Base-by-base conservation (phyloP, 192 early-diverging fungal species). In the Backusella tuberculispora region DNA sequence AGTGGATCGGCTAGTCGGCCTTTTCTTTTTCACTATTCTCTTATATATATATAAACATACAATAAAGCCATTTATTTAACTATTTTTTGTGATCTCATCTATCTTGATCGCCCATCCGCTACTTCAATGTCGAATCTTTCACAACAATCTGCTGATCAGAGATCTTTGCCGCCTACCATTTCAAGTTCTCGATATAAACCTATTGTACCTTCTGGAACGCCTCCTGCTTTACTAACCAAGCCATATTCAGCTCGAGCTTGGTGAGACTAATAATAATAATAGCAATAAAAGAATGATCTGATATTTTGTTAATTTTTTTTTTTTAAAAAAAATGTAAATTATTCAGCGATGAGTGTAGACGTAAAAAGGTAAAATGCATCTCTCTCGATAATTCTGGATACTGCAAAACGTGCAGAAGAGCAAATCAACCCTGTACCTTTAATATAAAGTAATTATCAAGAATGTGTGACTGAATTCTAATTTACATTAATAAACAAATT, bases 341-440 rank as follows among this genome's bases (percentile, higher is more conserved):
- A 2, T 34, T 34, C 29, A 80, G 78, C 42, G 78, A 80, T 53
- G 75, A 76, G 24, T 80, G 78, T 50, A 53, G 78, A 66, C 56
- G 74, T 14, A 80, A 80, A 66, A 80, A 80, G 56, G 71, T 80
- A 6, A 80, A 80, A 38, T 80, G 78, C 43, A 63, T 73, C 66
- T 42, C 65, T n/a, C 26, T 69, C 15, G 64, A 74, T 15, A 74
- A 74, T 21, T 67, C 66, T 12, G 53, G 65, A 13, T 40, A 50
- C 48, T 80, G 78, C 41, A 63, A 71, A 47, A 80, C 75, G 19
- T 80, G 78, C 24, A 66, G 53, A 41, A 71, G 74, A 1, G 73
- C 73, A 29, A 48, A 64, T 40, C 56, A 64, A 14, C 38, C 71
- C 26, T 80, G 78, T 37, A 63, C 75, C 8, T 80, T 76, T 43